Percentiles rank a stretch among this genome's conserved stretches.
Evolutionary conservation across 2,329 filamentous ascomycete genomes (phyloP).

Genomic region (Botrytis fabae): DNA sequence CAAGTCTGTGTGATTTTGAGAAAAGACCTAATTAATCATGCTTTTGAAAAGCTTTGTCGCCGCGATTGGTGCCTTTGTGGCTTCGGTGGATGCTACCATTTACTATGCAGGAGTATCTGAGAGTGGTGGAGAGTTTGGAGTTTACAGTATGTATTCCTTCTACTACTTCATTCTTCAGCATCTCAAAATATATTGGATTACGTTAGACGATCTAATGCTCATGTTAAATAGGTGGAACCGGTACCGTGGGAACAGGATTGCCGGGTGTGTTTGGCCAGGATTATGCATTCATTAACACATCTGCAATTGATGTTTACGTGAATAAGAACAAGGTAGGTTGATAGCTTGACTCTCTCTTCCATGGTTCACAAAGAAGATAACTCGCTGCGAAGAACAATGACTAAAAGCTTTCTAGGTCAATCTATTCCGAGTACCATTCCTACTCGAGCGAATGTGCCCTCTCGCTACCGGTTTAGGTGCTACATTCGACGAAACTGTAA

Average conservation of each 20-base stretch:
- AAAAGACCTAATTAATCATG: background rate
- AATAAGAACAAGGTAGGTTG: constrained; percentile 46
- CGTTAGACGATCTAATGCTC: background rate
- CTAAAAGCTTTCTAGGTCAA: constrained; percentile 40
- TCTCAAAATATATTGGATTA: background rate
- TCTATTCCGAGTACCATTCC: constrained; percentile 51
- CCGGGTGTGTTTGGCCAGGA: constrained; percentile 52
- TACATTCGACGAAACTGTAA: constrained; percentile 51
- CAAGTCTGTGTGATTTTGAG: background rate
- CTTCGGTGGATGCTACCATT: constrained; percentile 43
- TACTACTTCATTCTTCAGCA: background rate
- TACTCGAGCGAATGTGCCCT: constrained; percentile 54
- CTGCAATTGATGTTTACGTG: constrained; percentile 48
- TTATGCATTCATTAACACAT: constrained; percentile 51
- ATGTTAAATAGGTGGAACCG: constrained; percentile 31
- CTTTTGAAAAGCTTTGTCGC: constrained; percentile 6
- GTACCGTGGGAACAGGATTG: constrained; percentile 46
- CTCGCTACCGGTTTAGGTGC: constrained; percentile 48
- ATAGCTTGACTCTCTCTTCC: background rate
- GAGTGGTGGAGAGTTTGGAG: constrained; percentile 50
- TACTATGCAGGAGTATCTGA: constrained; percentile 51
- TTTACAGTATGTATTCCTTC: constrained; percentile 41
- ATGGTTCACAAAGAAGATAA: too few relatives aligned
- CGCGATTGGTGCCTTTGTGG: background rate
- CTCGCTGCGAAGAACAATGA: background rate